Base-by-base conservation (phyloP, 371 early-diverging fungal species). In the Mucor plumbeus region DNA sequence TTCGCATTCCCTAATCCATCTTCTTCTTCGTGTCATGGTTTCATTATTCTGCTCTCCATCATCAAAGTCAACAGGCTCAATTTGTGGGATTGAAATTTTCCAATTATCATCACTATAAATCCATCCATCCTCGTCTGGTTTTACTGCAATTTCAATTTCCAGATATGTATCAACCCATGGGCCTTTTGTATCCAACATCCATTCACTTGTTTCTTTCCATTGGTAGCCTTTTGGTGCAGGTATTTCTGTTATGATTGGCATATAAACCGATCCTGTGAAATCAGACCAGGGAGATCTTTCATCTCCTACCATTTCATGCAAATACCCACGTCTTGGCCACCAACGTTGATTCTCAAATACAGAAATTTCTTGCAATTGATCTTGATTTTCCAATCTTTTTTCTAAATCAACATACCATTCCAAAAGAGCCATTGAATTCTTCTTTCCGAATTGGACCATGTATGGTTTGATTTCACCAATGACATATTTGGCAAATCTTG, bases 91-190 rank as follows among this genome's bases (percentile, higher is more conserved):
- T 13, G 64, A 64, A 1, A 71, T 48, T 3, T 54, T 68, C 75
- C 70, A 66, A 17, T 65, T 36, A 36, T 72, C 55, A 50, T 77
- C 75, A 10, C 62, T 67, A 38, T 77, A 77, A 13, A 75, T 57
- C 78, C 78, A 77, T 11, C 78, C 78, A 26, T 67, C 68, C 13
- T 75, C 70, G 54, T 72, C 75, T 8, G 75, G 68, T 21, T 41
- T 59, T 8, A 72, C 67, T 39, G 41, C 21, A 40, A 59, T 38
- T 33, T 65, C 71, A 40, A 70, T 64, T 21, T 63, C 59, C 7
- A 74, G 41, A 48, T 61, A 48, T 11, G 61, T 53, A 44, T 75
- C 73, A 19, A 72, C 40, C 76, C 76, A 75, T 7, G 76, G 76
- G 0, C 76, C 76, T 5, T 62, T 41, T 54, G 44, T 59, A 54